A percentile compares a stretch with the other conserved stretches of the same genome.
Conservation (phyloP, 2,329 filamentous ascomycete species). For the Colletotrichum zoysiae region DNA sequence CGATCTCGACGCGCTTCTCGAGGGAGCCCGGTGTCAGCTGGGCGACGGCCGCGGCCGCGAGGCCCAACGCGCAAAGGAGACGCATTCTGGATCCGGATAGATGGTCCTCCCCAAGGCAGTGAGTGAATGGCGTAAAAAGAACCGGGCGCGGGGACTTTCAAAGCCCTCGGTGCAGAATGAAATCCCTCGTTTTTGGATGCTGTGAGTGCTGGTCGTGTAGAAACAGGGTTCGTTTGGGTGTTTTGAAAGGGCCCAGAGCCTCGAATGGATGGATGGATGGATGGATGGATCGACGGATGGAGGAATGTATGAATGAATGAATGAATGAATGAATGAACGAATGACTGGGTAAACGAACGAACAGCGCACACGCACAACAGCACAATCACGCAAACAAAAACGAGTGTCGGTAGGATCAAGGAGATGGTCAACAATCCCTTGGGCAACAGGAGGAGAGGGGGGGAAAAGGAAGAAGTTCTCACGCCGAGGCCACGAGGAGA, state of each 20-base stretch:
- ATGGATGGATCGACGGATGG: slow-evolving; percentile 19
- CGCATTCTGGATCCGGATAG: slow-evolving; percentile 10
- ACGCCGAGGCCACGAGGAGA: not conserved
- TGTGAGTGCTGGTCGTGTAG: not conserved
- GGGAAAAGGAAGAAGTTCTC: not conserved
- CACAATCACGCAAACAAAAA: slow-evolving; percentile 20
- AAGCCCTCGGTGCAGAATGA: slow-evolving; percentile 27
- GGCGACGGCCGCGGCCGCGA: slow-evolving; percentile 38
- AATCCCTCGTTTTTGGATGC: slow-evolving; percentile 8
- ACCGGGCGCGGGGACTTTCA: slow-evolving; percentile 20
- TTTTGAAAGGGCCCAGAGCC: slow-evolving; percentile 8
- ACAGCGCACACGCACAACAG: not conserved
- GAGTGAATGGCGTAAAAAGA: no score
- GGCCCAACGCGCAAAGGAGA: slow-evolving; percentile 30
- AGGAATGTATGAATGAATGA: no score
- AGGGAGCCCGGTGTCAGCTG: slow-evolving; percentile 46
- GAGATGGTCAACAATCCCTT: slow-evolving; percentile 41
- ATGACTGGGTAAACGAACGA: slow-evolving; percentile 34
- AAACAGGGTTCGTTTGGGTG: slow-evolving; percentile 1
- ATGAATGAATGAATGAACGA: slow-evolving; percentile 23
- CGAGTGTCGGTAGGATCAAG: slow-evolving; percentile 34
- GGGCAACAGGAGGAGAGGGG: slow-evolving; percentile 22
- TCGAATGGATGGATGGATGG: slow-evolving; percentile 17
- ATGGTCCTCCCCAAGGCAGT: not conserved
- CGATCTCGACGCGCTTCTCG: slow-evolving; percentile 53